A percentile compares a stretch with the other conserved stretches of the same genome.
These are phyloP conservation scores for Aleurites moluccanus DNA, from an alignment of 441 rosid genomes.

Conservation along the genomic window DNA sequence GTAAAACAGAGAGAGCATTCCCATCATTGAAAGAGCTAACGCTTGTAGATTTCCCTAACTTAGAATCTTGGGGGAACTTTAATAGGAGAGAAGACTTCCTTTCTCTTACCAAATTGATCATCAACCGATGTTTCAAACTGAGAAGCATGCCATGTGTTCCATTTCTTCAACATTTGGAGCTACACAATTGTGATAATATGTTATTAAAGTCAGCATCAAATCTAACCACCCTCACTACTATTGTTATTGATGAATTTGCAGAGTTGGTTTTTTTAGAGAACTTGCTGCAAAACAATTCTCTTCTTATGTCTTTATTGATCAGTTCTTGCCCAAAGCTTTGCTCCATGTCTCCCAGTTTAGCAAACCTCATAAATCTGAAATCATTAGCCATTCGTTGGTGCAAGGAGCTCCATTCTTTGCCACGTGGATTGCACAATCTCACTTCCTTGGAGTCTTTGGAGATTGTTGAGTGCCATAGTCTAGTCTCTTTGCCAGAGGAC, in stretches of 20 bases:
- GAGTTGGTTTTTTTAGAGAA: constrained; percentile 9
- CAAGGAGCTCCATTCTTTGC: constrained; percentile 24
- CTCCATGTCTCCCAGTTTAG: constrained; percentile 20
- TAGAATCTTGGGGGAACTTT: constrained; percentile 26
- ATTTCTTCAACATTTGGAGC: constrained; percentile 24
- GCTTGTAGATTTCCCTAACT: constrained; percentile 21
- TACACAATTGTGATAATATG: constrained; percentile 22
- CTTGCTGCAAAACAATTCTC: constrained; percentile 19
- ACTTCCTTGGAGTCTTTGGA: constrained; percentile 30
- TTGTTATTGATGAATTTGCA: constrained; percentile 15
- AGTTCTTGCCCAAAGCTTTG: constrained; percentile 27
- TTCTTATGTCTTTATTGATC: constrained; percentile 23
- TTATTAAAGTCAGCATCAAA: background rate
- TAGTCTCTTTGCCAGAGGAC: constrained; percentile 23
- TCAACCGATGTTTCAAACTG: constrained; percentile 24
- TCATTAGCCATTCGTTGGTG: constrained; percentile 30
- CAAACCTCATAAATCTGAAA: constrained; percentile 17
- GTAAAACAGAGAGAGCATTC: constrained; percentile 9
- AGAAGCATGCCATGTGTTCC: constrained; percentile 23
- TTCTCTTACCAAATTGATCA: constrained; percentile 17
- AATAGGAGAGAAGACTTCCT: constrained; percentile 25
- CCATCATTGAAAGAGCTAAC: constrained; percentile 27
- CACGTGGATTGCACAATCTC: constrained; percentile 25
- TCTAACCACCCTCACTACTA: constrained; percentile 18
- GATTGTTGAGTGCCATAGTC: constrained; percentile 28